phyloP scores from a whole-genome alignment of 352 stramenopile genomes.

The Globisporangium apiculatum region DNA sequence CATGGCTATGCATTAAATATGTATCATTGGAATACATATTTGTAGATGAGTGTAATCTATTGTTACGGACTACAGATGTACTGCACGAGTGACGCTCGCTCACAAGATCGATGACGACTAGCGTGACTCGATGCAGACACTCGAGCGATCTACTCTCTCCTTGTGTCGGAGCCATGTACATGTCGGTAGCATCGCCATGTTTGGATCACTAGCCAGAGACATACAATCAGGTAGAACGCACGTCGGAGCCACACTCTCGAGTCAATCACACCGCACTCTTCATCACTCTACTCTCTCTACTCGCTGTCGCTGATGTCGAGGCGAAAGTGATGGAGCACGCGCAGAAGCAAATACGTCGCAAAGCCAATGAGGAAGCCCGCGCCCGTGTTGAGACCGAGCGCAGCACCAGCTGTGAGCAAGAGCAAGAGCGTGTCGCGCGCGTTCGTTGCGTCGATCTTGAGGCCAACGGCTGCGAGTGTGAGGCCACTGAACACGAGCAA shows the following conservation, averaged over 20 bases:
- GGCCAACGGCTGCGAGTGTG: conserved; percentile 35
- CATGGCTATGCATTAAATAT: background rate
- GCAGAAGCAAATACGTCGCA: conserved; percentile 25
- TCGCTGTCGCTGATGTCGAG: background rate
- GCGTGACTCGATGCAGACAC: too few species aligned
- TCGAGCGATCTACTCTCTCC: too few species aligned
- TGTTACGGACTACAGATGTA: too few species aligned
- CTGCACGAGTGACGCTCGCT: too few species aligned
- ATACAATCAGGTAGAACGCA: too few species aligned
- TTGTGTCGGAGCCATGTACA: too few species aligned
- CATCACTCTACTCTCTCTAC: background rate
- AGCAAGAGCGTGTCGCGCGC: conserved; percentile 30
- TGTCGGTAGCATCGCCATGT: too few species aligned
- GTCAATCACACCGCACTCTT: too few species aligned
- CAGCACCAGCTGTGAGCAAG: conserved; percentile 30
- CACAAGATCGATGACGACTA: too few species aligned
- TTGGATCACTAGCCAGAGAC: too few species aligned
- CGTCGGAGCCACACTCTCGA: too few species aligned
- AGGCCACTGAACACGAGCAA: conserved; percentile 54
- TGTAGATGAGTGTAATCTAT: background rate
- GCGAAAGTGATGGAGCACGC: conserved; percentile 15
- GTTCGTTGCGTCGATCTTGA: conserved; percentile 41
- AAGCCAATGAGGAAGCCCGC: conserved; percentile 46
- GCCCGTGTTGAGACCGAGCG: conserved; percentile 49
- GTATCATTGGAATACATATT: background rate